Conservation (phyloP, 1,284 basidiomycete genomes). For the Fomitopsis pinicola region DNA sequence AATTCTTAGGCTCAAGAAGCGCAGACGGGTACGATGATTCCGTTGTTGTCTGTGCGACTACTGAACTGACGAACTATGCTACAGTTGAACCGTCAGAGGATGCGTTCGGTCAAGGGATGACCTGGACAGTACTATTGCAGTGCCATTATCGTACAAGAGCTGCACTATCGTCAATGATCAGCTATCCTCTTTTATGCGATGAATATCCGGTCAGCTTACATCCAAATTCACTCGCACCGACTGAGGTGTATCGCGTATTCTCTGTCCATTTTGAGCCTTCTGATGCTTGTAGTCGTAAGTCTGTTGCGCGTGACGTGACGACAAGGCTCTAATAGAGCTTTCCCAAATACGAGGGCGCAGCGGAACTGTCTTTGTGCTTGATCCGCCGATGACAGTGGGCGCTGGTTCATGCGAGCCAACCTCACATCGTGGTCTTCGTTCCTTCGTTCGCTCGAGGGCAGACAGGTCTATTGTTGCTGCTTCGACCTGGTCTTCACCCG, state of each 20-base stretch:
- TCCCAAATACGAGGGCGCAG: neutral
- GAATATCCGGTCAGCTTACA: too few relatives aligned
- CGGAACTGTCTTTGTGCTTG: neutral
- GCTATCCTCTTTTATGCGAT: neutral
- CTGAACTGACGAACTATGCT: slow-evolving; percentile 4
- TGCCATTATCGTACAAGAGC: neutral
- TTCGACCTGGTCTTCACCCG: too few relatives aligned
- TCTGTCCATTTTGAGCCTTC: too few relatives aligned
- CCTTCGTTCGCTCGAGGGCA: neutral
- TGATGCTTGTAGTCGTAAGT: neutral
- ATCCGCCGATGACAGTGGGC: neutral
- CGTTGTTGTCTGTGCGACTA: neutral
- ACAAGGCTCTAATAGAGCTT: neutral
- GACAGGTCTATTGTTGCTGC: too few relatives aligned
- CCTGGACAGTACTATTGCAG: neutral
- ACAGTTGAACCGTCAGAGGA: neutral
- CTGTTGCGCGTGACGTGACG: neutral
- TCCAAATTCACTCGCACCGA: too few relatives aligned
- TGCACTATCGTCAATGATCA: neutral
- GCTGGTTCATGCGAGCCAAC: neutral
- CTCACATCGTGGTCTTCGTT: neutral
- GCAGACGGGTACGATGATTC: slow-evolving; percentile 43
- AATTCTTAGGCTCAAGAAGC: slow-evolving; percentile 51
- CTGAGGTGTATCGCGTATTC: too few relatives aligned
- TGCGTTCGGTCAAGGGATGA: neutral